Percentiles rank a stretch among this genome's conserved stretches.
These are phyloP conservation scores for Quercus mongolica DNA, from an alignment of 306 rosid genomes.

Conservation along the genomic window DNA sequence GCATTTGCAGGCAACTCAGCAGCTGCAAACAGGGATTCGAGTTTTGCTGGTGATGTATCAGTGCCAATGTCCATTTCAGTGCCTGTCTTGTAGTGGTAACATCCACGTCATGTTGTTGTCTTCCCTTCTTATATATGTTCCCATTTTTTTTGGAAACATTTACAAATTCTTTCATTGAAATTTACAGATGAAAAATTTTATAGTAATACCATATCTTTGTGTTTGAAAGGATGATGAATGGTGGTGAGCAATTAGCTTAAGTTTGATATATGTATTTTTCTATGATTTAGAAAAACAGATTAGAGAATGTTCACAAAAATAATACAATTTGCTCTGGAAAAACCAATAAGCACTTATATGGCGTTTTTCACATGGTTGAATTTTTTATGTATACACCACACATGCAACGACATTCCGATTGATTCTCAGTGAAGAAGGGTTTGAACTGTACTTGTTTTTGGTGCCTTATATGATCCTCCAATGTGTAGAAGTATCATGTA, in stretches of 20 bases:
- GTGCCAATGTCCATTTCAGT: constrained; percentile 82
- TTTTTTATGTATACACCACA: background rate
- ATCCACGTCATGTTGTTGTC: constrained; percentile 13
- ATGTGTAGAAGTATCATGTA: background rate
- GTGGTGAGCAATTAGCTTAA: constrained; percentile 27
- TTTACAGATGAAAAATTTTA: constrained; percentile 41
- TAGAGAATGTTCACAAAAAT: constrained; percentile 19
- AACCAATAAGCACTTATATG: background rate
- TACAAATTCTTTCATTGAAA: constrained; percentile 87
- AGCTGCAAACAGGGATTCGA: constrained; percentile 57
- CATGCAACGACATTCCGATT: background rate
- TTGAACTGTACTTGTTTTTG: background rate
- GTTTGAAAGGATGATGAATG: constrained; percentile 27
- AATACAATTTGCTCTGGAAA: constrained; percentile 13
- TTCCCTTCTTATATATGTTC: constrained; percentile 19
- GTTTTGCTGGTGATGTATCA: constrained; percentile 69
- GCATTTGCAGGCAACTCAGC: constrained; percentile 74
- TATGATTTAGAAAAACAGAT: constrained; percentile 31
- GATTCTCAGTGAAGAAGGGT: background rate
- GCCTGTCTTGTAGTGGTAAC: constrained; percentile 67
- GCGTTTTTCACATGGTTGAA: background rate
- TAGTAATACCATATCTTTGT: constrained; percentile 45
- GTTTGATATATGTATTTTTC: constrained; percentile 29
- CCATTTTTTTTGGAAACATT: constrained; percentile 60
- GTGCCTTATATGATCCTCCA: background rate